Conservation (phyloP, 2,329 filamentous ascomycete species). For the Aureobasidium sp. region DNA sequence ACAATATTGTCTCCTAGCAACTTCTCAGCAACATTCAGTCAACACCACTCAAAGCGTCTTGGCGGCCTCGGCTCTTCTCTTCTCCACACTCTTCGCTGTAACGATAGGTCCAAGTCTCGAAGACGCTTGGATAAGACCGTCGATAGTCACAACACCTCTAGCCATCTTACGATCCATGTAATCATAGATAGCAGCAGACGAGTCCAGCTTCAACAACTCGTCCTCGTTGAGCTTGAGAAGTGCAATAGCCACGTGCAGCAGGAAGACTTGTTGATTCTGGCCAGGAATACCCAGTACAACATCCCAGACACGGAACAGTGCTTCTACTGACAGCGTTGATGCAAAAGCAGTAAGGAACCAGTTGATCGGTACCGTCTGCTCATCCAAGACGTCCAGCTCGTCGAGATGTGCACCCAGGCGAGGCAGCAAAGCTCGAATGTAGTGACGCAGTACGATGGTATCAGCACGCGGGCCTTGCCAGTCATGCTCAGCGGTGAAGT, state of each 20-base stretch:
- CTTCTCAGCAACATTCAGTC: background rate
- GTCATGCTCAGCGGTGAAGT: slow-evolving; percentile 69
- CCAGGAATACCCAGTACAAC: slow-evolving; percentile 78
- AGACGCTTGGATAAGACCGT: slow-evolving; percentile 77
- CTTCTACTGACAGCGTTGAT: slow-evolving; percentile 84
- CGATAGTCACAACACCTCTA: slow-evolving; percentile 56
- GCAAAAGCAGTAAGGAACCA: slow-evolving; percentile 97
- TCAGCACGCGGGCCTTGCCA: slow-evolving; percentile 82
- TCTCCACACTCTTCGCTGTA: slow-evolving; percentile 68
- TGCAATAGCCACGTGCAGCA: slow-evolving; percentile 93
- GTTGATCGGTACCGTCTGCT: slow-evolving; percentile 79
- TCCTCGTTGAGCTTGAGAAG: slow-evolving; percentile 86
- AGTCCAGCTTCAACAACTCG: slow-evolving; percentile 65
- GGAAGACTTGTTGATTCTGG: slow-evolving; percentile 58
- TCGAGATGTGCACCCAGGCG: slow-evolving; percentile 76
- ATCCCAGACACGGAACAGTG: slow-evolving; percentile 93
- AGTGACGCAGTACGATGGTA: slow-evolving; percentile 82
- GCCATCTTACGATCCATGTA: slow-evolving; percentile 65
- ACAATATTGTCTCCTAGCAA: background rate
- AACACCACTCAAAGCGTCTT: background rate
- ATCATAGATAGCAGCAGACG: slow-evolving; percentile 70
- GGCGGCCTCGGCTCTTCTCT: slow-evolving; percentile 40
- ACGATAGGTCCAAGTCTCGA: slow-evolving; percentile 70
- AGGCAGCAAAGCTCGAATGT: slow-evolving; percentile 74
- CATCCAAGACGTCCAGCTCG: slow-evolving; percentile 72